A percentile compares a stretch with the other conserved stretches of the same genome.
These are phyloP conservation scores for Pugionium dolabratum DNA, from an alignment of 345 rosid species.

Conservation along the genomic window DNA sequence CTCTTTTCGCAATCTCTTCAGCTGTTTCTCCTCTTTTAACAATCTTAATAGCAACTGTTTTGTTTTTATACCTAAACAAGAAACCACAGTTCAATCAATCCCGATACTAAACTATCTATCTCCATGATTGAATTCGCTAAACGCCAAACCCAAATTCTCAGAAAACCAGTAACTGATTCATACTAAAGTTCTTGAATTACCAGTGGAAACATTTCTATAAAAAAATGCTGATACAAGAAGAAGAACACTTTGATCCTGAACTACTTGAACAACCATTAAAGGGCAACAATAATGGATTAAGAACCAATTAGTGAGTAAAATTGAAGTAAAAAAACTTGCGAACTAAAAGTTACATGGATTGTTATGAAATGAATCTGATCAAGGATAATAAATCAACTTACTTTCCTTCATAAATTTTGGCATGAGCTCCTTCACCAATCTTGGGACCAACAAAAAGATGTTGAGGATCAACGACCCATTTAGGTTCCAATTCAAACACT, in stretches of 20 bases:
- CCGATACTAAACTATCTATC: too few species aligned
- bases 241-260: too few species aligned
- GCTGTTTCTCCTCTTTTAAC: constrained; percentile 41
- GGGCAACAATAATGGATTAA: neutral
- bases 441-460: constrained; percentile 93
- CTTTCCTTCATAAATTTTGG: constrained; percentile 97
- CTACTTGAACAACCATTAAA: too few species aligned
- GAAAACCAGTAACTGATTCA: too few species aligned
- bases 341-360: too few species aligned
- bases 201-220: too few species aligned
- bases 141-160: too few species aligned
- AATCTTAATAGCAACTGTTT: constrained; percentile 81
- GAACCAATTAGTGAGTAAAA: neutral
- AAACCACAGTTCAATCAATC: neutral
- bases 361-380: too few species aligned
- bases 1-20: constrained; percentile 77
- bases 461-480: constrained; percentile 88
- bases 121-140: too few species aligned
- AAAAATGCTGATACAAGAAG: too few species aligned
- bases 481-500: constrained; percentile 65
- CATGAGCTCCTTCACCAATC: constrained; percentile 98
- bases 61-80: constrained; percentile 64
- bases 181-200: too few species aligned
- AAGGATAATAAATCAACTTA: constrained; percentile 49
- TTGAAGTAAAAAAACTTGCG: neutral